A percentile compares a stretch with the other conserved stretches of the same genome.
phyloP scores from a whole-genome alignment of 306 rosid species.

The Biancaea sappan region DNA sequence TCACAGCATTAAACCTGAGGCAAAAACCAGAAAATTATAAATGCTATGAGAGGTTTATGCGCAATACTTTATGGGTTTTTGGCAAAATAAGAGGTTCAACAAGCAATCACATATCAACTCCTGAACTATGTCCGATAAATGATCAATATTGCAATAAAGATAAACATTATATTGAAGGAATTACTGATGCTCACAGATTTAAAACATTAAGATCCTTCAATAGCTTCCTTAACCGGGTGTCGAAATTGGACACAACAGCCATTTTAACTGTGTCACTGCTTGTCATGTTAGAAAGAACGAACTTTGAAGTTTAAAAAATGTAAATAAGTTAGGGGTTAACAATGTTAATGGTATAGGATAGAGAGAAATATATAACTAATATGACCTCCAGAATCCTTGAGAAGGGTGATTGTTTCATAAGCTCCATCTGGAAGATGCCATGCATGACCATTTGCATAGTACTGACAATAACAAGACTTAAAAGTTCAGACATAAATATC shows the following conservation, averaged over 20 bases:
- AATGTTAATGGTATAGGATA: conserved; percentile 17
- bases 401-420: conserved; percentile 68
- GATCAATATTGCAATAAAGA: not conserved
- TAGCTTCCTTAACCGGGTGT: conserved; percentile 85
- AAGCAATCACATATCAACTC: conserved; percentile 9
- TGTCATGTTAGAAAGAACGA: conserved; percentile 45
- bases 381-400: conserved; percentile 93
- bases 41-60: conserved; percentile 1
- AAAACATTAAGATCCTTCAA: conserved; percentile 81
- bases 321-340: conserved; percentile 9
- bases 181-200: conserved; percentile 62
- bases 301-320: conserved; percentile 30
- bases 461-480: conserved; percentile 49
- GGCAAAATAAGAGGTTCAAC: not conserved
- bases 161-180: conserved; percentile 24
- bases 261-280: conserved; percentile 70
- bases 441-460: conserved; percentile 83
- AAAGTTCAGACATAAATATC: conserved; percentile 31
- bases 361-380: conserved; percentile 19
- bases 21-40: conserved; percentile 14
- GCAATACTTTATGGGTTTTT: conserved; percentile 17
- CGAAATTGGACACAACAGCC: conserved; percentile 96
- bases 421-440: conserved; percentile 89
- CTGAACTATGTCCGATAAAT: not conserved
- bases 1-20: conserved; percentile 80